Evolutionary conservation across 345 rosid species (phyloP).

Genomic region (Eucalyptus polyanthemos): DNA sequence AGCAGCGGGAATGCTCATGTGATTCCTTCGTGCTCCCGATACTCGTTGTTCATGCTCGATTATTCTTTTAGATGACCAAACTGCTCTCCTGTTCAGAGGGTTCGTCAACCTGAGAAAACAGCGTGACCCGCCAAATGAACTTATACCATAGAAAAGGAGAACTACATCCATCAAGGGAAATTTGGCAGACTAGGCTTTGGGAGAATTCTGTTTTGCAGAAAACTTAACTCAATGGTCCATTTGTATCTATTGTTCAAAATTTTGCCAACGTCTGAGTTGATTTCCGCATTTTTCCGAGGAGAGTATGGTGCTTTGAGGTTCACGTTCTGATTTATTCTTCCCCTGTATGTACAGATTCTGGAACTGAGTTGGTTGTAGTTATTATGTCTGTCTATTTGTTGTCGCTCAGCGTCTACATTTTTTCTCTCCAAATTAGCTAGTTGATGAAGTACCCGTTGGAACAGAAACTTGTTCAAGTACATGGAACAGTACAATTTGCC

Average conservation of each 20-base stretch:
- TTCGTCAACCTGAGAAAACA: neutral
- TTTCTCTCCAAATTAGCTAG: neutral
- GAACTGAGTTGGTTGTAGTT: neutral
- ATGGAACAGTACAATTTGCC: neutral
- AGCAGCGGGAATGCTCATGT: neutral
- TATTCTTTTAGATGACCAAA: neutral
- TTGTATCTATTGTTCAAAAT: neutral
- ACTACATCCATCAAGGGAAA: neutral
- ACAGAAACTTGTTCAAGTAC: neutral
- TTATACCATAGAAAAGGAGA: neutral
- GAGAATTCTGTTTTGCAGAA: neutral
- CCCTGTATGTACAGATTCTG: neutral
- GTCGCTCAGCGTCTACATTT: neutral
- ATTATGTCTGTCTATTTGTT: neutral
- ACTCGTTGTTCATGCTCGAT: neutral
- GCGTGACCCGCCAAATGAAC: neutral
- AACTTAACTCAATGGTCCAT: neutral
- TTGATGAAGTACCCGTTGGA: neutral
- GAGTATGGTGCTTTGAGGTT: neutral
- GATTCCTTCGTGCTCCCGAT: neutral
- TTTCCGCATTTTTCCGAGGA: neutral
- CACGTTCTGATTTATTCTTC: neutral
- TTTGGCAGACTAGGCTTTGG: neutral
- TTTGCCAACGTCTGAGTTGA: neutral
- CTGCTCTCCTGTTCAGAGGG: neutral